Base-by-base conservation (phyloP, 176 grass and related monocot genomes). In the Oryza australiensis region DNA sequence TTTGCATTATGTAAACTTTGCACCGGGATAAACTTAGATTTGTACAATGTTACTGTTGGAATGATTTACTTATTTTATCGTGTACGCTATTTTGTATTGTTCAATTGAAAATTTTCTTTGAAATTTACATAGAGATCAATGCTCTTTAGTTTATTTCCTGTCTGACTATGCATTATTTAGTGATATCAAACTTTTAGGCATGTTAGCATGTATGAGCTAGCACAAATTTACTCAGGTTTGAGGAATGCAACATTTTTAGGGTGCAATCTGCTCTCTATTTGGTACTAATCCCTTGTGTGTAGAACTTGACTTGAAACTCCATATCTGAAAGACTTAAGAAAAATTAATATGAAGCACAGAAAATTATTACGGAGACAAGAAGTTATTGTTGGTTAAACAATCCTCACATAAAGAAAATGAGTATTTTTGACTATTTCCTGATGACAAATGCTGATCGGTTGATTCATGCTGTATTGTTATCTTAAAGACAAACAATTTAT, bases 241-340 rank as follows among this genome's bases (percentile, higher is more conserved):
- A 55, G 18, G 49, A 18, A 55, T 22, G 49, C 18, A 20, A 22
- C 49, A 20, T 55, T 55, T 55, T 20, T 55, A 55, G 49, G 18
- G 49, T 20, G 18, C 49, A 55, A 22, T 55, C 6, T 55, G 49
- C 48, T 81, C 8, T 69, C 7, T 70, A 13, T 80, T 59, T 70
- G 30, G 45, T 66, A 70, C 26, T 57, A 28, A 57, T 59, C 34
- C 20, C 32, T 40, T 40, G 5, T 34, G n/a, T 63, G 20, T 77
- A 26, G 12, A 70, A 22, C 16, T 81, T 81, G 33, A 28, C 78
- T 40, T 71, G 33, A 40, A 81, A 81, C 66, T 29, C 66, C 33
- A 29, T 29, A 28, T 20, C 12, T 70, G 68, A 70, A 69, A 23
- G 66, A 23, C 20, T 5, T 41, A 70, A 0, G 20, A 33, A 69